These are phyloP conservation scores for Adiantum capillusveneris DNA, from an alignment of 75 land plant species.

Conservation along the genomic window DNA sequence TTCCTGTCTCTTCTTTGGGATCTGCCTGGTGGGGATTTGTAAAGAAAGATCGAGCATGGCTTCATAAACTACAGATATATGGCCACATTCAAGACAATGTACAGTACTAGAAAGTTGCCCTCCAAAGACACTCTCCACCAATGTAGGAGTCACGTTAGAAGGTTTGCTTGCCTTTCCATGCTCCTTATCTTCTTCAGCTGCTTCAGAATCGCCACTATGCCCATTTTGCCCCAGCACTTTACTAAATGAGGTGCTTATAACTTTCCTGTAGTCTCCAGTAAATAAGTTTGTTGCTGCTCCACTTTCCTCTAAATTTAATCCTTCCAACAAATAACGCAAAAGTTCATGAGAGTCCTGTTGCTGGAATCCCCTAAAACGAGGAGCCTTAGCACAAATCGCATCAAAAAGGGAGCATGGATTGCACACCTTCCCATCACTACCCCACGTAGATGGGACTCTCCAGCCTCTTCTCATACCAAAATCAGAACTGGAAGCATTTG, in stretches of 20 bases:
- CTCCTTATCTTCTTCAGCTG: no score
- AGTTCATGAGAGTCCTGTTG: conserved; percentile 98
- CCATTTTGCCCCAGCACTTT: not conserved
- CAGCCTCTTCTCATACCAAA: not conserved
- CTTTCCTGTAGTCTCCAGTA: conserved; percentile 16
- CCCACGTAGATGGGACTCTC: conserved; percentile 3
- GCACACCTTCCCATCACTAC: conserved; percentile 17
- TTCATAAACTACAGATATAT: conserved; percentile 67
- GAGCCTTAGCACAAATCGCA: conserved; percentile 67
- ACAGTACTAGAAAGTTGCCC: conserved; percentile 83
- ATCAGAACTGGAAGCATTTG: conserved; percentile 10
- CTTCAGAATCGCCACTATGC: not conserved
- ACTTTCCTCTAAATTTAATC: conserved; percentile 53
- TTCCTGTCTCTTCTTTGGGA: conserved; percentile 17
- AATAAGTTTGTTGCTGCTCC: no score
- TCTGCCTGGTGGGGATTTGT: conserved; percentile 46
- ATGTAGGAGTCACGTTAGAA: conserved; percentile 11
- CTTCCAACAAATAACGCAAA: conserved; percentile 73
- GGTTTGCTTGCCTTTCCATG: no score
- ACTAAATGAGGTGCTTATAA: not conserved
- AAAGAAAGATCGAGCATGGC: conserved; percentile 83
- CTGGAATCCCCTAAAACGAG: conserved; percentile 83
- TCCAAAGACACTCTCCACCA: conserved; percentile 76
- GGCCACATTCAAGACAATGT: conserved; percentile 66
- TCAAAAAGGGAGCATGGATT: conserved; percentile 58